Base-by-base conservation (phyloP, 768 basidiomycete species). In the Hemileccinum impolitum region DNA sequence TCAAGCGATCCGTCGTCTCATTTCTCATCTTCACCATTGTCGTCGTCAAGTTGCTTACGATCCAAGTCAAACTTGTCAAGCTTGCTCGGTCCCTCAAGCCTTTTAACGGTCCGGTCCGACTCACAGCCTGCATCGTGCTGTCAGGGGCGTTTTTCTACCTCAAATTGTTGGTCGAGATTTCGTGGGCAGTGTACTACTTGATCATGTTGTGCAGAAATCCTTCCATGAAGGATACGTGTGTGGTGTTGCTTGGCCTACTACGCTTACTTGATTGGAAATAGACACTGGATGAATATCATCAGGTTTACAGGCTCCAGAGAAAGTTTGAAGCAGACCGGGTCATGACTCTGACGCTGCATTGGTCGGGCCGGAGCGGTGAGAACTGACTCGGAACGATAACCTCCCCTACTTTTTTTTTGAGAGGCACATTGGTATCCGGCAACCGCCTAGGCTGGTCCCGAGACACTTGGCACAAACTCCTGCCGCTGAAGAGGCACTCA, bases 231-330 rank as follows among this genome's bases (percentile, higher is more conserved):
- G 64, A 65, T 25, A 54, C 54, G 6, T 51, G 51, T 32, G 40
- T 39, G 15, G 51, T 57, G 39, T 45, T 64, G 32, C 19, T 61
- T 13, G 62, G 64, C 14, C 31, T 65, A 30, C 35, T 66, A 36
- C 64, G 64, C 23, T 51, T 65, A 36, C 43, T 65, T 11, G 64
- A 65, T n/a, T 66, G 64, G 64, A 66, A 54, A 56, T 65, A 64
- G 51, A 57, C 3, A 25, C 31, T 1, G 14, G 15, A 42, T 48
- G 25, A 30, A 30, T 30, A 30, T 30, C 28, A 6, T 23, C n/a
- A 30, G 28, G 28, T 2, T 30, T 9, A 12, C 28, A 4, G 26
- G 9, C 9, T 28, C 26, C 5, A 9, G 26, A 9, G 26, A 28
- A 28, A 28, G 26, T 28, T 9, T 28, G 9, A 28, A 28, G 9